Evolutionary conservation across 2,329 filamentous ascomycete species (phyloP).

Genomic region (Xylariaceae sp.): DNA sequence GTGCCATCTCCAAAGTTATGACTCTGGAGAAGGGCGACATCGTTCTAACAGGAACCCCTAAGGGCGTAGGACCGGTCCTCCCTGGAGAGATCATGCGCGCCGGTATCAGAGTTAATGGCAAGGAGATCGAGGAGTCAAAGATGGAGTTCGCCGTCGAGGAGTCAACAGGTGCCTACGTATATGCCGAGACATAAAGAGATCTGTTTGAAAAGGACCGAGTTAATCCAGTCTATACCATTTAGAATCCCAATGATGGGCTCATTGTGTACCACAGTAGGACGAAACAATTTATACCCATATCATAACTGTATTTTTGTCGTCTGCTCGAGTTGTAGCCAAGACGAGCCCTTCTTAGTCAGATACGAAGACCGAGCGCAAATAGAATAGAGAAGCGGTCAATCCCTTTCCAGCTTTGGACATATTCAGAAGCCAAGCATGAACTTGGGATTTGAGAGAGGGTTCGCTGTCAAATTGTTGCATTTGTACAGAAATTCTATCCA

Average conservation of each 20-base stretch:
- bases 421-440: neutral
- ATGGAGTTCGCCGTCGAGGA: slow-evolving; percentile 87
- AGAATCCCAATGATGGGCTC: neutral
- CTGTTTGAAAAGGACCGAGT: neutral
- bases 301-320: neutral
- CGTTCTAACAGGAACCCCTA: slow-evolving; percentile 94
- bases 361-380: neutral
- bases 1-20: slow-evolving; percentile 95
- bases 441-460: neutral
- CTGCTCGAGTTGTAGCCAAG: neutral
- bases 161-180: slow-evolving; percentile 77
- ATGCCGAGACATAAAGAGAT: slow-evolving; percentile 68
- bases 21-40: slow-evolving; percentile 91
- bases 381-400: neutral
- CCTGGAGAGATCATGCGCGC: slow-evolving; percentile 88
- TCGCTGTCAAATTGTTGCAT: neutral
- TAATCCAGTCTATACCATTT: neutral
- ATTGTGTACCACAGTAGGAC: neutral
- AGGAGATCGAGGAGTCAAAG: slow-evolving; percentile 82
- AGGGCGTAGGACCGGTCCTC: slow-evolving; percentile 87
- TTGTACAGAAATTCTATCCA: neutral
- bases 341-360: neutral
- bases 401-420: neutral
- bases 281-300: slow-evolving; percentile 6
- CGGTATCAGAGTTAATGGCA: slow-evolving; percentile 78